These are phyloP conservation scores for Calonectria montana DNA, from an alignment of 2,329 filamentous ascomycete species.

Conservation along the genomic window DNA sequence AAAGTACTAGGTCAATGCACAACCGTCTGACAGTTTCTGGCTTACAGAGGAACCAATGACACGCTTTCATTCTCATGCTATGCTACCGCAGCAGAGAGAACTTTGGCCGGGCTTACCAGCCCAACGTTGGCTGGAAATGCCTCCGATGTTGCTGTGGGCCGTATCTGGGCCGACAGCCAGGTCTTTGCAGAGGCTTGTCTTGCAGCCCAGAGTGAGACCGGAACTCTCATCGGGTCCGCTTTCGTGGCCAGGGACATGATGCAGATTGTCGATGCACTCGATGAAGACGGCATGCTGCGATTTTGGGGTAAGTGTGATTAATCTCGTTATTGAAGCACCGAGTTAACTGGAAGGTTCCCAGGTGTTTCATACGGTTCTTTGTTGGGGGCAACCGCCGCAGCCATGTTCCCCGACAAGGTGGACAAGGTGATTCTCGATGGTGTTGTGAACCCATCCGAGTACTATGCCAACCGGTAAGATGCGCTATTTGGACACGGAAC, in stretches of 20 bases:
- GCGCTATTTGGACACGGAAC: background rate
- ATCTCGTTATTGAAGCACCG: no score
- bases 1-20: background rate
- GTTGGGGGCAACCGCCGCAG: constrained; percentile 50
- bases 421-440: constrained; percentile 48
- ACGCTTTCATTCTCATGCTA: constrained; percentile 44
- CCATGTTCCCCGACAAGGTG: constrained; percentile 53
- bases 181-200: constrained; percentile 37
- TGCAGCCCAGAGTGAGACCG: constrained; percentile 43
- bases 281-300: constrained; percentile 50
- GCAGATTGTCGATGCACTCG: constrained; percentile 55
- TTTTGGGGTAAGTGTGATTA: constrained; percentile 50
- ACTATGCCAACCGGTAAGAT: constrained; percentile 40
- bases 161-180: constrained; percentile 37
- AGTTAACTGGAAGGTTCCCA: background rate
- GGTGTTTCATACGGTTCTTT: constrained; percentile 52
- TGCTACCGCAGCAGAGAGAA: background rate
- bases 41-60: constrained; percentile 40
- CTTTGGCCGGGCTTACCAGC: background rate
- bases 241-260: constrained; percentile 59
- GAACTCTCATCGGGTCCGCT: constrained; percentile 53
- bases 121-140: constrained; percentile 23
- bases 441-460: constrained; percentile 46
- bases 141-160: constrained; percentile 34
- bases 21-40: background rate